Evolutionary conservation across 1,139 yeast genomes (phyloP), one percentile per base, ranked within the genome.

Genomic region (Nematodospora anomalae): DNA sequence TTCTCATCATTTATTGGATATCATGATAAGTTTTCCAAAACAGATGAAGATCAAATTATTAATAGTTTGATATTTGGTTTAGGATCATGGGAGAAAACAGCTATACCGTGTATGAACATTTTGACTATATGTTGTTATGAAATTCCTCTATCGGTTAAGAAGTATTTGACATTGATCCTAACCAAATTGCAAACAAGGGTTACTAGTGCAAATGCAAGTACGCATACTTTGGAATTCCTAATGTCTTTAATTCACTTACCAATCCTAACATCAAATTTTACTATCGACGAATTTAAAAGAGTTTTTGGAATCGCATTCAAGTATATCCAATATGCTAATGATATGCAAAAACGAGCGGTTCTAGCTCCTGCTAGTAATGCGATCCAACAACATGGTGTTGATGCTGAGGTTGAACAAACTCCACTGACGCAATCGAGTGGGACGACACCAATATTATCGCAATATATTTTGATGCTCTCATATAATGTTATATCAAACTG

Each of bases 221-320:
- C 88, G 4, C 92, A 84, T 45, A 82, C 87, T 16, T 64, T 88
- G 43, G 96, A 88, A 51, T 84, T 88, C 46, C 63, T 88, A 41
- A 60, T 80, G 44, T 74, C 88, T 1, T 61, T 88, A 29, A 75
- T 85, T 2, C 74, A 82, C 37, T 68, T 84, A 28, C 92, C 94
- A 0, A 61, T 77, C 2, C 61, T 87, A 37, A 81, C 86, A 0
- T 74, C 85, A 1, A 83, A 83, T 49, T 82, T 87, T 53, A 83
- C 87, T 3, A 72, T 74, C 27, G 95, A 84, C 37, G 96, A 88
- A 50, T 83, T 75, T 53, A 83, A 80, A 48, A 68, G 90, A 33
- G 87, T 88, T 1, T 85, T 87, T 63, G 96, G 87, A 0, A 84
- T 87, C 55, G 84, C 90, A 1, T 84, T 87, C 62, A 82, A 82